Base-by-base conservation (phyloP, 805 yeast genomes). In the Saturnispora gosingensis region DNA sequence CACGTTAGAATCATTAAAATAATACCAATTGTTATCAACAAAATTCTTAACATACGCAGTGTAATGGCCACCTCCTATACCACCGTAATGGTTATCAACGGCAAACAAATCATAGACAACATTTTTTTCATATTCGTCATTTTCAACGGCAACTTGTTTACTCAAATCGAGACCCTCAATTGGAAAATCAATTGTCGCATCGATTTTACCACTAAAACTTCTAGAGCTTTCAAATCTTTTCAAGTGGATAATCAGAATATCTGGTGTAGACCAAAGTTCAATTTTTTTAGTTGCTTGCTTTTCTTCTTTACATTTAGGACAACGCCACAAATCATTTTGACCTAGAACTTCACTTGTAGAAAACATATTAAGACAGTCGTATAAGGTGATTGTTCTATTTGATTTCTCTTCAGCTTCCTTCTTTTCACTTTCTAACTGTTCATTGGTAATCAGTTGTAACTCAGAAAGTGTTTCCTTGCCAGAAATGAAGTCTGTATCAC, bases 21-120 rank as follows among this genome's bases (percentile, higher is more conserved):
- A 85, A 63, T 89, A 88, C 98, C 98, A 93, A 53, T 80, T 73
- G 20, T 70, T 70, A 61, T 87, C 95, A 43, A 80, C 73, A 65
- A 80, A 83, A 61, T 90, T 90, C 64, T 83, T 85, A 0, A 79
- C 96, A 61, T 81, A 84, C 0, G 98, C 86, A 1, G 99, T 93
- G 67, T 93, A 91, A 70, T 93, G 98, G 2, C 99, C 98, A 4
- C 98, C 98, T 0, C 98, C 97, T 18, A 91, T 72, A 0, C 97
- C 97, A 48, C 98, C 99, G 64, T 76, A 89, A 63, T 93, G 99
- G 64, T 91, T 93, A 64, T 90, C 98, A 22, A 93, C 97, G 0
- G 93, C 98, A 59, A 87, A 75, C 55, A 93, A 71, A 63, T 93
- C 98, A 66, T 91, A 91, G 1, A 86, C 63, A n/a, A 67, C 58